Percentiles rank a stretch among this genome's conserved stretches.
Conservation (phyloP, 495 filamentous ascomycete species). For the Ascobolus immersus region DNA sequence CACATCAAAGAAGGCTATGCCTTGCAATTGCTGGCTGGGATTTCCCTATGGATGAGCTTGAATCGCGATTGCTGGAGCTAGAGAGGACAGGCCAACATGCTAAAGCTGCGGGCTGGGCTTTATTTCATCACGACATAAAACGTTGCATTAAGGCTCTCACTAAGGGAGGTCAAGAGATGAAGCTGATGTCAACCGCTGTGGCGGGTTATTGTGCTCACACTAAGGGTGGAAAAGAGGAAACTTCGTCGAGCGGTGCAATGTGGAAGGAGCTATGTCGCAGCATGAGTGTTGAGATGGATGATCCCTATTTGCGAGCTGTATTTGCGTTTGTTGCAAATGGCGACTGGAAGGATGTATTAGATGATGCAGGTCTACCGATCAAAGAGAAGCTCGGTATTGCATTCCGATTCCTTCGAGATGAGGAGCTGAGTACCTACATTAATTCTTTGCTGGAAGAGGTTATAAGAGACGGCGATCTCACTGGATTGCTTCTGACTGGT, state of each 20-base stretch:
- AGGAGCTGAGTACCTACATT: conserved; percentile 48
- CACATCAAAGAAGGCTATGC: conserved; percentile 52
- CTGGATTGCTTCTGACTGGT: conserved; percentile 71
- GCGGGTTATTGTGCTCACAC: conserved; percentile 13
- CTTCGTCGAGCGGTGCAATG: conserved; percentile 6
- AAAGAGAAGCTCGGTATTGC: conserved; percentile 69
- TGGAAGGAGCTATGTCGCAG: conserved; percentile 20
- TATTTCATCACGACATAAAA: conserved; percentile 45
- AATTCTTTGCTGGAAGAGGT: conserved; percentile 32
- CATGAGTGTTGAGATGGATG: conserved; percentile 39
- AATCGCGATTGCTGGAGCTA: conserved; percentile 27
- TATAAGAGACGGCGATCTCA: conserved; percentile 53
- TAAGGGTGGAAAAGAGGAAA: background rate
- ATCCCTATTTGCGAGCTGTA: conserved; percentile 74
- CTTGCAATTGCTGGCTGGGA: conserved; percentile 56
- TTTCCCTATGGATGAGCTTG: conserved; percentile 29
- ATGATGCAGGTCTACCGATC: conserved; percentile 60
- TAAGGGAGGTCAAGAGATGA: conserved; percentile 13
- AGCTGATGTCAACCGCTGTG: conserved; percentile 15
- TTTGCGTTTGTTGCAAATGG: conserved; percentile 78
- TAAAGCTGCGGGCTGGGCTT: conserved; percentile 51
- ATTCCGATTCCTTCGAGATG: conserved; percentile 56
- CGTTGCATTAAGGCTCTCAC: conserved; percentile 14
- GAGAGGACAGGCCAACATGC: conserved; percentile 40
- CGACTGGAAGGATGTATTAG: conserved; percentile 59